phyloP scores from a whole-genome alignment of 106 monocot species.

The Amphibolis antarctica region DNA sequence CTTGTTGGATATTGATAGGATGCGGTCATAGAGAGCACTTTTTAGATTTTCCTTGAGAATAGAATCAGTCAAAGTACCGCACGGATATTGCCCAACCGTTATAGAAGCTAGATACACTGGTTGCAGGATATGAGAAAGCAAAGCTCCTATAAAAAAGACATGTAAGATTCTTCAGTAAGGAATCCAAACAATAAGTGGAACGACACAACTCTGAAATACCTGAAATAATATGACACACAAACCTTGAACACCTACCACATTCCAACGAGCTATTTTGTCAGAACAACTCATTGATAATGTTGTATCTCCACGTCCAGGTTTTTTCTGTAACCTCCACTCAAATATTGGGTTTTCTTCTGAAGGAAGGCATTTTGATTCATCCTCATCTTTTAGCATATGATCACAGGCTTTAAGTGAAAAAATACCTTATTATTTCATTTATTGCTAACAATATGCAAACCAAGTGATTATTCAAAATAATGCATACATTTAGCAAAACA shows the following conservation, averaged over 20 bases:
- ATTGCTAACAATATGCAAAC: background rate
- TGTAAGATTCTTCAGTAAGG: background rate
- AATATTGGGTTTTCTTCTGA: slow-evolving; percentile 7
- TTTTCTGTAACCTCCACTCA: slow-evolving; percentile 45
- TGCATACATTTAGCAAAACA: too few relatives aligned
- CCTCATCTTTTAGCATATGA: background rate
- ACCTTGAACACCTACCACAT: slow-evolving; percentile 90
- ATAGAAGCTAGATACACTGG: slow-evolving; percentile 72
- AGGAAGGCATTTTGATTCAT: slow-evolving; percentile 3
- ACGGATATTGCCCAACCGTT: slow-evolving; percentile 38
- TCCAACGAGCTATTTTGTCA: slow-evolving; percentile 91
- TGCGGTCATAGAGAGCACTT: slow-evolving; percentile 31
- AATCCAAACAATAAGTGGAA: background rate
- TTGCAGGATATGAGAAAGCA: slow-evolving; percentile 60
- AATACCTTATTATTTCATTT: background rate
- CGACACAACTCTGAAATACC: background rate
- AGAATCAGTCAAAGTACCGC: slow-evolving; percentile 17
- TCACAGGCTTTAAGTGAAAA: background rate
- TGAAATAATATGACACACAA: background rate
- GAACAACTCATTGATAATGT: slow-evolving; percentile 95
- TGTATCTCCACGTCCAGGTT: slow-evolving; percentile 86
- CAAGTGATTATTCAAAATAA: too few relatives aligned
- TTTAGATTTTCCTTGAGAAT: slow-evolving; percentile 25
- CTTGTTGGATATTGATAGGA: slow-evolving; percentile 22
- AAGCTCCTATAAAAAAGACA: slow-evolving; percentile 41